These are phyloP conservation scores for Neofusicoccum umdonicola DNA, from an alignment of 2,329 filamentous ascomycete species.

Conservation along the genomic window DNA sequence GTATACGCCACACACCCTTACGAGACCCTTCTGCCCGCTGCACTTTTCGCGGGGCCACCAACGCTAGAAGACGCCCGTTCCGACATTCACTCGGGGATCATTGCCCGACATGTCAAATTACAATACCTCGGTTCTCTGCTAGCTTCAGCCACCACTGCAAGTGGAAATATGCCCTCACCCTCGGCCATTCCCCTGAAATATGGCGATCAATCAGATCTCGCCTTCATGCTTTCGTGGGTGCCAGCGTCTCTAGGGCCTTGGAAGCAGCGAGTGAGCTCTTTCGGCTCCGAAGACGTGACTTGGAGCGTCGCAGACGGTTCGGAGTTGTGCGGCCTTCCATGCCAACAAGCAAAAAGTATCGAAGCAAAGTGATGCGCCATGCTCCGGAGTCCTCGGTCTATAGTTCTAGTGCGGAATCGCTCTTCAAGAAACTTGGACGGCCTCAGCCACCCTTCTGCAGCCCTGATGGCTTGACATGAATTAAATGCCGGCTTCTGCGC, in stretches of 20 bases:
- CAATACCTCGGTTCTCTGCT: constrained; percentile 8
- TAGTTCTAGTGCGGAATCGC: background rate
- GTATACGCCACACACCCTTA: background rate
- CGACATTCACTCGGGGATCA: constrained; percentile 5
- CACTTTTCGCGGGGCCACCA: background rate
- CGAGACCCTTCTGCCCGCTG: background rate
- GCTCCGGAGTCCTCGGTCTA: background rate
- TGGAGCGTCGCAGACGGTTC: background rate
- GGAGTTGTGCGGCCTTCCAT: background rate
- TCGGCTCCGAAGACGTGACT: background rate
- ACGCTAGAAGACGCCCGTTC: background rate
- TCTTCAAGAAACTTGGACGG: background rate
- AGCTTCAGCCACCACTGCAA: constrained; percentile 6
- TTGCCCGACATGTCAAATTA: constrained; percentile 13
- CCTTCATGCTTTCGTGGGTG: background rate
- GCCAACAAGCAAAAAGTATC: background rate
- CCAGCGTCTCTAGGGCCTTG: background rate
- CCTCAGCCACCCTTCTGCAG: background rate
- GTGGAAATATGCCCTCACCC: background rate
- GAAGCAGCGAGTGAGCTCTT: background rate
- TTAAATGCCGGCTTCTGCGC: background rate
- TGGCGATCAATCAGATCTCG: background rate
- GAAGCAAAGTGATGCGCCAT: background rate
- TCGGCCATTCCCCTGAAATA: background rate
- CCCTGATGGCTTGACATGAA: background rate